Percentiles rank a stretch among this genome's conserved stretches.
Conservation (phyloP, 305 asterid genomes). For the Plantago rigida region DNA sequence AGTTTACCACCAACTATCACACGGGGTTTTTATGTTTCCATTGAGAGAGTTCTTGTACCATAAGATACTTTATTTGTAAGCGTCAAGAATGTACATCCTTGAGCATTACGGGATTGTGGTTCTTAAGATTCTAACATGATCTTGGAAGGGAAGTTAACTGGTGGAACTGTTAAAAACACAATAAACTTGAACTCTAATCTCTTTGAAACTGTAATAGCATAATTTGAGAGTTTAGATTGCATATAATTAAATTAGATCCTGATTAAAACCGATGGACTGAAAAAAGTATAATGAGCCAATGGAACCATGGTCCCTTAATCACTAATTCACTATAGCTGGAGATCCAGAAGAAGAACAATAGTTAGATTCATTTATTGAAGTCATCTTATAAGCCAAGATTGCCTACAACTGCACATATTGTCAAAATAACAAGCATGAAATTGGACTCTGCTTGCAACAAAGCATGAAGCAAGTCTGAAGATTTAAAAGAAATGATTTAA, state of each 20-base stretch:
- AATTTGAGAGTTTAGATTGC: not conserved
- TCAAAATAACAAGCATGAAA: not conserved
- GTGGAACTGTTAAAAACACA: not conserved
- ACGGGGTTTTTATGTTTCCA: not conserved
- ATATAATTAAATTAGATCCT: not conserved
- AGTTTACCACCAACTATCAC: not conserved
- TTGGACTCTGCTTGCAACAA: not conserved
- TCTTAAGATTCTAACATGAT: not conserved
- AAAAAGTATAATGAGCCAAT: not conserved
- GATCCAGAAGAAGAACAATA: not conserved
- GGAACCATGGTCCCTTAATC: not conserved
- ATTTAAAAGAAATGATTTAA: not conserved
- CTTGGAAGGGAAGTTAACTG: not conserved
- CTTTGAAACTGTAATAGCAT: not conserved
- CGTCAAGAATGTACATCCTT: conserved; percentile 4
- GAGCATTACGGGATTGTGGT: conserved; percentile 1
- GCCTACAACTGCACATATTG: not conserved
- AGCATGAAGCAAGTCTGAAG: not conserved
- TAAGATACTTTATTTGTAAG: not conserved
- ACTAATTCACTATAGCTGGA: not conserved
- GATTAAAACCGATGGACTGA: not conserved
- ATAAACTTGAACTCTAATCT: not conserved
- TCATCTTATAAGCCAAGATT: not conserved
- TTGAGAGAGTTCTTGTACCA: not conserved
- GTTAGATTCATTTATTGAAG: not conserved